Evolutionary conservation across 2,329 filamentous ascomycete species (phyloP).

Genomic region (Stagonosporopsis rhizophila): DNA sequence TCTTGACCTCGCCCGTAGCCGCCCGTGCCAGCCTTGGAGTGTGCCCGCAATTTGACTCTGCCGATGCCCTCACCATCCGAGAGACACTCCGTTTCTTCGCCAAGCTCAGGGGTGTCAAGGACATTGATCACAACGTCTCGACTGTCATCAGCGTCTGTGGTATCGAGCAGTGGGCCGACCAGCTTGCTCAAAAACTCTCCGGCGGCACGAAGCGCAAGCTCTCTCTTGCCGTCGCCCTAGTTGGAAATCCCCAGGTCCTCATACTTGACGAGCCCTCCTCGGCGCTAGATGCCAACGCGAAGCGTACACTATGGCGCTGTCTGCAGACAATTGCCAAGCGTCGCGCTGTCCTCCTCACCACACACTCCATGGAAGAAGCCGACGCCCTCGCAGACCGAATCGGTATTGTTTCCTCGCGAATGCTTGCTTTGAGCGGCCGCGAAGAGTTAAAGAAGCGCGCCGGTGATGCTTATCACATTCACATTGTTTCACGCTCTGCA

Average conservation of each 20-base stretch:
- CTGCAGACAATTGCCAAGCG: slow-evolving; percentile 78
- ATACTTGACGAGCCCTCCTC: slow-evolving; percentile 88
- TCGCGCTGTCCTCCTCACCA: slow-evolving; percentile 83
- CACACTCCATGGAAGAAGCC: slow-evolving; percentile 90
- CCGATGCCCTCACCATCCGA: slow-evolving; percentile 85
- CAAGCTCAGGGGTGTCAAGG: slow-evolving; percentile 75
- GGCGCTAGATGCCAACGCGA: slow-evolving; percentile 82
- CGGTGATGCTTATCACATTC: slow-evolving; percentile 58
- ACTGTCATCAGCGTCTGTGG: slow-evolving; percentile 80
- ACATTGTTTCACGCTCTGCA: slow-evolving; percentile 75
- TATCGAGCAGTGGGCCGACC: slow-evolving; percentile 69
- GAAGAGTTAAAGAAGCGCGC: slow-evolving; percentile 75
- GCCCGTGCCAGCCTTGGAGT: slow-evolving; percentile 81
- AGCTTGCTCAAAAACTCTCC: slow-evolving; percentile 79
- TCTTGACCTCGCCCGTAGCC: slow-evolving; percentile 69
- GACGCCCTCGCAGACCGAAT: slow-evolving; percentile 88
- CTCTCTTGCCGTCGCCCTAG: slow-evolving; percentile 85
- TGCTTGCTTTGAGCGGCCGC: slow-evolving; percentile 83
- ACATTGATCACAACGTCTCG: slow-evolving; percentile 77
- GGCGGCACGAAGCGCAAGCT: slow-evolving; percentile 92
- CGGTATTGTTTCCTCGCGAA: slow-evolving; percentile 78
- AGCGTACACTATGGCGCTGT: slow-evolving; percentile 91
- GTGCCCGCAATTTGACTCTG: slow-evolving; percentile 76
- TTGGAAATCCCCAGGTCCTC: slow-evolving; percentile 88
- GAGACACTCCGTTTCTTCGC: slow-evolving; percentile 90